Evolutionary conservation across 352 stramenopile species (phyloP).

Genomic region (Phytophthora kernoviae): DNA sequence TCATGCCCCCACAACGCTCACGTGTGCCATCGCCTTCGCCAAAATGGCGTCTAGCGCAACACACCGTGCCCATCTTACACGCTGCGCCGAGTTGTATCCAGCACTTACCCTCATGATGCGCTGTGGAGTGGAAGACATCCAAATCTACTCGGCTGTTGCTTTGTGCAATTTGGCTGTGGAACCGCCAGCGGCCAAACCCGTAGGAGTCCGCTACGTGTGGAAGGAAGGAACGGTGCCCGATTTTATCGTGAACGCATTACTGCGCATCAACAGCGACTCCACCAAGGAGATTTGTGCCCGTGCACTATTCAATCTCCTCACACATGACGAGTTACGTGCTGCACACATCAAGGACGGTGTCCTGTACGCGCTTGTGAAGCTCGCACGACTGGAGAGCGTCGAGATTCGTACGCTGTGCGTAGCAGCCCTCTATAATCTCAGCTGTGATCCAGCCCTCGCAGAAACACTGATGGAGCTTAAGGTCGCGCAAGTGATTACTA

Average conservation of each 20-base stretch:
- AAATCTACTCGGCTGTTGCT: slow-evolving; percentile 89
- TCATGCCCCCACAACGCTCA: slow-evolving; percentile 70
- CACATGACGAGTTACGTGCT: slow-evolving; percentile 77
- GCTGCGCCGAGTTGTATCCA: slow-evolving; percentile 73
- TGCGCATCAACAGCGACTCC: slow-evolving; percentile 89
- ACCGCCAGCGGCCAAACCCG: slow-evolving; percentile 36
- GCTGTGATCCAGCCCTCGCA: slow-evolving; percentile 69
- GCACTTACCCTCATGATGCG: slow-evolving; percentile 89
- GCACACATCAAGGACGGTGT: slow-evolving; percentile 88
- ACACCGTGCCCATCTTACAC: slow-evolving; percentile 62
- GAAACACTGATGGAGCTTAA: slow-evolving; percentile 86
- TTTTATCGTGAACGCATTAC: slow-evolving; percentile 89
- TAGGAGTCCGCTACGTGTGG: slow-evolving; percentile 76
- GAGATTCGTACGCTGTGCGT: slow-evolving; percentile 84
- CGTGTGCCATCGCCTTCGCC: slow-evolving; percentile 79
- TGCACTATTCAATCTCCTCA: slow-evolving; percentile 87
- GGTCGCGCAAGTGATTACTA: slow-evolving; percentile 83
- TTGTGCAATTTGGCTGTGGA: slow-evolving; percentile 87
- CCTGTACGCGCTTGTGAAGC: slow-evolving; percentile 88
- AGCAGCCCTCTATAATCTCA: slow-evolving; percentile 85
- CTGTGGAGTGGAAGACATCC: slow-evolving; percentile 85
- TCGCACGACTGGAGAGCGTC: slow-evolving; percentile 80
- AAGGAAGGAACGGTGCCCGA: slow-evolving; percentile 87
- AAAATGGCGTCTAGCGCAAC: slow-evolving; percentile 69
- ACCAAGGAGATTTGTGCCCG: slow-evolving; percentile 89